Percentiles rank a stretch among this genome's conserved stretches.
Conservation (phyloP, 169 alveolate species). For the Plasmodium falciparum region DNA sequence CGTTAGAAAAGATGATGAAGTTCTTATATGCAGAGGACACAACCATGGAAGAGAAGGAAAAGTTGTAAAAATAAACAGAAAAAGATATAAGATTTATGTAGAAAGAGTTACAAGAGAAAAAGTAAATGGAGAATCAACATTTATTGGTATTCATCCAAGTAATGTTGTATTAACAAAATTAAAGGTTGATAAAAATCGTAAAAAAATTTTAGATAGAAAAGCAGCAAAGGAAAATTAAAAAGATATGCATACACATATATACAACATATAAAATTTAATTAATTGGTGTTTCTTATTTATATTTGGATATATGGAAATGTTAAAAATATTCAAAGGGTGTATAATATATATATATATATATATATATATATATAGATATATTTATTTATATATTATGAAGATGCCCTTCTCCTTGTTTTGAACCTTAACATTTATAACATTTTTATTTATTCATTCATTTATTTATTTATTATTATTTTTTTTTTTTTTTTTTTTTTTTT, state of each 20-base stretch:
- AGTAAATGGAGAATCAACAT: constrained; percentile 93
- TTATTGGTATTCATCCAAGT: constrained; percentile 97
- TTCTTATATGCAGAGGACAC: constrained; percentile 97
- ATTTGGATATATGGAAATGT: no score
- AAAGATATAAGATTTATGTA: constrained; percentile 96
- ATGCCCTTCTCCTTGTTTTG: no score
- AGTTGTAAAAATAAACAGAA: constrained; percentile 98
- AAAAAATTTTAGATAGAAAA: constrained; percentile 93
- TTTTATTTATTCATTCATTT: no score
- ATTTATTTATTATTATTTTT: no score
- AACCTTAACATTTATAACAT: no score
- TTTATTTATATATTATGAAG: neutral
- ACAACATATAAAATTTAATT: neutral
- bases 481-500: no score
- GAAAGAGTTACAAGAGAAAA: constrained; percentile 98
- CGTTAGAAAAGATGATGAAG: constrained; percentile 98
- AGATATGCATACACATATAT: neutral
- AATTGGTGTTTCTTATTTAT: no score
- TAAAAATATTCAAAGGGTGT: no score
- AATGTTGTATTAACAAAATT: constrained; percentile 96
- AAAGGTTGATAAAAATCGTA: constrained; percentile 95
- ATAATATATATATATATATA: neutral
- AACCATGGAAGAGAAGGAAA: constrained; percentile 98
- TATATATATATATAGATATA: constrained; percentile 8
- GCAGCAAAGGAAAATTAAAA: constrained; percentile 77